These are phyloP conservation scores for Senna siamea DNA, from an alignment of 306 rosid genomes.

Conservation along the genomic window DNA sequence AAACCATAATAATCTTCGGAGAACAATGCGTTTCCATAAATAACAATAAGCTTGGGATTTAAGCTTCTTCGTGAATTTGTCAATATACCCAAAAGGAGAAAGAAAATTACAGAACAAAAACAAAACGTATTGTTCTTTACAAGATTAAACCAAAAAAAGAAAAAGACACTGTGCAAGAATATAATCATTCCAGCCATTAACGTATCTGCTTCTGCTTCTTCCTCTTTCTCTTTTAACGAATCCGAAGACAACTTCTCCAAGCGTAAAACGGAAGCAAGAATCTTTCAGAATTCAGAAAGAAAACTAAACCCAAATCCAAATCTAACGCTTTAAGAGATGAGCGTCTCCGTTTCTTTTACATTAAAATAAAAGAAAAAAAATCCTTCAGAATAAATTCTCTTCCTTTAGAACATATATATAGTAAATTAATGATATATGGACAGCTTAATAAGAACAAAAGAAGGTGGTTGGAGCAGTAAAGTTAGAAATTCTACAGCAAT, in stretches of 20 bases:
- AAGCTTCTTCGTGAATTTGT: not conserved
- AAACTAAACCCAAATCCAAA: conserved; percentile 9
- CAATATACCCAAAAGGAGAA: not conserved
- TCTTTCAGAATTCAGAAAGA: conserved; percentile 29
- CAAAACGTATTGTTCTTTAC: too few species aligned
- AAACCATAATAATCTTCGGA: not conserved
- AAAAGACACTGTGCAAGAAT: too few species aligned
- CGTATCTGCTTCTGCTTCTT: conserved; percentile 23
- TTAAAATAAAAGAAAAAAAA: not conserved
- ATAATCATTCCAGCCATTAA: conserved; percentile 35
- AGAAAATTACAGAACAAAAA: too few species aligned
- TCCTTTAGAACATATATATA: conserved; percentile 25
- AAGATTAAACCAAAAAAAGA: too few species aligned
- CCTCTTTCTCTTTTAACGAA: conserved; percentile 37
- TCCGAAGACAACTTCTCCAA: conserved; percentile 38
- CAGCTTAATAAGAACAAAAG: conserved; percentile 39
- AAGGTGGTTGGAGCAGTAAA: conserved; percentile 49
- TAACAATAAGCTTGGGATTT: conserved; percentile 5
- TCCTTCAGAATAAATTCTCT: conserved; percentile 42
- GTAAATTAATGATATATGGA: not conserved
- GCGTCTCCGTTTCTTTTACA: not conserved
- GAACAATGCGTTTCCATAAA: not conserved
- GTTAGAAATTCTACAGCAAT: conserved; percentile 40
- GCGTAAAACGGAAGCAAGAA: conserved; percentile 58
- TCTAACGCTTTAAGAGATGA: conserved; percentile 40